Conservation (phyloP, 1,284 basidiomycete species). For the Melampsora larici-populina region DNA sequence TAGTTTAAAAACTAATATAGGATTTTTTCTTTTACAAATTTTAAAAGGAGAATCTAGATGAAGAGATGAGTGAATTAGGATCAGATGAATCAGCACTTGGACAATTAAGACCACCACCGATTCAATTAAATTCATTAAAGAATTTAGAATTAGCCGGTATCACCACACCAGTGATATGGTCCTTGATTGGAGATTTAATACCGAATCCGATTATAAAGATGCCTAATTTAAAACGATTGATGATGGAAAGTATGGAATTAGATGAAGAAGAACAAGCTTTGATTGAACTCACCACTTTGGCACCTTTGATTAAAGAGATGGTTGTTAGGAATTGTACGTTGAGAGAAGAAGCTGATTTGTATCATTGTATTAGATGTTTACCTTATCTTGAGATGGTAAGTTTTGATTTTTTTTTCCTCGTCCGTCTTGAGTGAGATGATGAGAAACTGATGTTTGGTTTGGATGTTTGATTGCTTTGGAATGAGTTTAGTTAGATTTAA, state of each 20-base stretch:
- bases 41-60: slow-evolving; percentile 3
- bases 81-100: slow-evolving; percentile 25
- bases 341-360: slow-evolving; percentile 39
- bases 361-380: slow-evolving; percentile 43
- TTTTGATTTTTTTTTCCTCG: slow-evolving; percentile 8
- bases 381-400: slow-evolving; percentile 36
- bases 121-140: slow-evolving; percentile 3
- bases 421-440: not conserved
- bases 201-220: slow-evolving; percentile 41
- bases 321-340: slow-evolving; percentile 24
- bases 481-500: slow-evolving; percentile 29
- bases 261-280: slow-evolving; percentile 43
- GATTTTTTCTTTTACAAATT: not conserved
- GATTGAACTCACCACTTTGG: slow-evolving; percentile 27
- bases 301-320: slow-evolving; percentile 20
- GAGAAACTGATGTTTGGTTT: not conserved
- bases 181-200: slow-evolving; percentile 33
- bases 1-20: too few species aligned
- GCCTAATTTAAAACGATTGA: slow-evolving; percentile 23
- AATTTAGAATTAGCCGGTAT: slow-evolving; percentile 31
- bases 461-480: not conserved
- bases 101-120: slow-evolving; percentile 16
- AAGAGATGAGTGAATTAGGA: slow-evolving; percentile 30
- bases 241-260: slow-evolving; percentile 28
- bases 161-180: slow-evolving; percentile 39